These are phyloP conservation scores for Colletotrichum theobromicola DNA, from an alignment of 2,329 filamentous ascomycete genomes.

Conservation along the genomic window DNA sequence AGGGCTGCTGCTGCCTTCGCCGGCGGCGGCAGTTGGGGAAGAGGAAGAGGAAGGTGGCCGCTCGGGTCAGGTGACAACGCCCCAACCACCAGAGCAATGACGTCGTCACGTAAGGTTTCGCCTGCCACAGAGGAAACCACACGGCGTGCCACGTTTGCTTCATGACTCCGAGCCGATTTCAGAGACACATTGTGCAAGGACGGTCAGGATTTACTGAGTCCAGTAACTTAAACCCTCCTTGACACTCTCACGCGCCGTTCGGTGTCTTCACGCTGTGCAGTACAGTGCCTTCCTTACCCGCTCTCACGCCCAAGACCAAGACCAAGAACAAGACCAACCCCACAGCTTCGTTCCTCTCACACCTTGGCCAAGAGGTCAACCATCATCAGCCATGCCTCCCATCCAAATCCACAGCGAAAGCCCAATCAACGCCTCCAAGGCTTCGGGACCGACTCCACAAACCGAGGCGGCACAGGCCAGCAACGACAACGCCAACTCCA, in stretches of 20 bases:
- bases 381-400: slow-evolving; percentile 55
- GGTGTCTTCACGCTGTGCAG: neutral
- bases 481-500: neutral
- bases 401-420: slow-evolving; percentile 64
- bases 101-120: slow-evolving; percentile 21
- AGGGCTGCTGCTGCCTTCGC: neutral
- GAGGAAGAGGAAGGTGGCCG: neutral
- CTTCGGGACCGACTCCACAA: slow-evolving; percentile 52
- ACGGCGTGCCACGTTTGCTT: slow-evolving; percentile 20
- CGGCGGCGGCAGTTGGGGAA: neutral
- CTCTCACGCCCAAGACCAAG: neutral
- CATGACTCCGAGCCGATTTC: slow-evolving; percentile 16
- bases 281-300: neutral
- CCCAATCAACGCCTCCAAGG: slow-evolving; percentile 63
- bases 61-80: slow-evolving; percentile 17
- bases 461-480: slow-evolving; percentile 32
- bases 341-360: slow-evolving; percentile 1
- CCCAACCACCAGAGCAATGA: slow-evolving; percentile 15
- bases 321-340: neutral
- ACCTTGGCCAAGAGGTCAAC: neutral
- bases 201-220: neutral
- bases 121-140: slow-evolving; percentile 17
- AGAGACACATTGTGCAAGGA: neutral
- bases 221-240: neutral
- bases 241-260: neutral